Conservation (phyloP, 106 monocot genomes). For the Dendrobium huoshanense region DNA sequence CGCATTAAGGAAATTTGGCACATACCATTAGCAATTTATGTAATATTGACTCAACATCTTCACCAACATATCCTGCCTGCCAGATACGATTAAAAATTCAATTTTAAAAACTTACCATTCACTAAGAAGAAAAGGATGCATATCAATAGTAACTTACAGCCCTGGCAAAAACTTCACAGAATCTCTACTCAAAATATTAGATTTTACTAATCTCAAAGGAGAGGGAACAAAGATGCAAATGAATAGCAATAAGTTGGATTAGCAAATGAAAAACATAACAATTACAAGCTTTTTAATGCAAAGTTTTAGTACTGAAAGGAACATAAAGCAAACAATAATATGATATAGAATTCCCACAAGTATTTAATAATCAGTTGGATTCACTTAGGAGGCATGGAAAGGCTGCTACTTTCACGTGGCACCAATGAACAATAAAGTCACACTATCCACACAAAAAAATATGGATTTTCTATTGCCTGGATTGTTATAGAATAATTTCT, state of each 20-base stretch:
- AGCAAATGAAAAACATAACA: not conserved
- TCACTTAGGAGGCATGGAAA: not conserved
- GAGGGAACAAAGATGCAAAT: not conserved
- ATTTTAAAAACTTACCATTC: not conserved
- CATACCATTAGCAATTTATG: constrained; percentile 80
- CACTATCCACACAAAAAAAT: not conserved
- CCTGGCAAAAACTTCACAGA: not conserved
- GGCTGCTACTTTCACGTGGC: not conserved
- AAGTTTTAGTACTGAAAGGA: not conserved
- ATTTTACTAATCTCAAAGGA: not conserved
- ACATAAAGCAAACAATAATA: not conserved
- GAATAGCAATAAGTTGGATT: not conserved
- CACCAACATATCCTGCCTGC: constrained; percentile 99
- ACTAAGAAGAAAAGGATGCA: not conserved
- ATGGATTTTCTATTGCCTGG: not conserved
- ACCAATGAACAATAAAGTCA: not conserved
- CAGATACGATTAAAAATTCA: constrained; percentile 11
- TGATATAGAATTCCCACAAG: not conserved
- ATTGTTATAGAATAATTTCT: not conserved
- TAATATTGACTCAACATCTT: constrained; percentile 97
- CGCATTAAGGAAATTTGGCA: not conserved
- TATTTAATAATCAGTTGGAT: not conserved
- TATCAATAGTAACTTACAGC: not conserved
- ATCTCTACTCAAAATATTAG: not conserved
- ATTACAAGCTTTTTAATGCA: not conserved